Evolutionary conservation across 305 asterid genomes (phyloP), one percentile per base, ranked within the genome.

Genomic region (Monarda citriodora): DNA sequence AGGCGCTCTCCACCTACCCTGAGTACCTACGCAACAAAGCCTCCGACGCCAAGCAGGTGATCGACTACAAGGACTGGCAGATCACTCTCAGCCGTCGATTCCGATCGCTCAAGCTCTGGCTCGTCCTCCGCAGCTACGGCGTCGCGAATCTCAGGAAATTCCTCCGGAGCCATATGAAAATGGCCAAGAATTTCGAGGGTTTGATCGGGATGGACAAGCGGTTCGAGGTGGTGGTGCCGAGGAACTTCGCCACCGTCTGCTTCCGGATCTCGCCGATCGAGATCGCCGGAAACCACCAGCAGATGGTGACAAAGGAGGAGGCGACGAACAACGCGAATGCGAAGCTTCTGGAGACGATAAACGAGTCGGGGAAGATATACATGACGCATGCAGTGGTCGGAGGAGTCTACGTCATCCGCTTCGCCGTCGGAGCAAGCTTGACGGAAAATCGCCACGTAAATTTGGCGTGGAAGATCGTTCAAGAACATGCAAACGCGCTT

Each of bases 31-130:
- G 88, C 4, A 86, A 86, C 80, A 80, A 78, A 23, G 91, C 91
- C 6, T 78, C 91, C 1, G 88, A 81, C 5, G 53, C 76, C 1
- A 83, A 83, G 25, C 79, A 79, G 42, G 95, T 86, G 1, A 83
- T 86, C 7, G 95, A 86, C 20, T 86, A 86, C 70, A 85, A 85
- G 34, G 95, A 85, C 69, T 85, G 90, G 90, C 90, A 83, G 58
- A 83, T 83, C 56, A 70, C 95, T 5, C 76, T 86, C 42, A 86
- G 95, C 80, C 80, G 89, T 0, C 77, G 95, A 1, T 86, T 86
- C 66, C 54, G 91, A 12, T 80, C 95, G 0, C 64, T 83, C 55
- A 86, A 86, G 31, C 68, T 86, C n/a, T 86, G 95, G 95, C 69
- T 86, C 16, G 91, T 86, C 5, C 74, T 81, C 63, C 78, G 91